phyloP scores from a whole-genome alignment of 148 eudicot genomes.

The Amaranthus hypochondriacus region DNA sequence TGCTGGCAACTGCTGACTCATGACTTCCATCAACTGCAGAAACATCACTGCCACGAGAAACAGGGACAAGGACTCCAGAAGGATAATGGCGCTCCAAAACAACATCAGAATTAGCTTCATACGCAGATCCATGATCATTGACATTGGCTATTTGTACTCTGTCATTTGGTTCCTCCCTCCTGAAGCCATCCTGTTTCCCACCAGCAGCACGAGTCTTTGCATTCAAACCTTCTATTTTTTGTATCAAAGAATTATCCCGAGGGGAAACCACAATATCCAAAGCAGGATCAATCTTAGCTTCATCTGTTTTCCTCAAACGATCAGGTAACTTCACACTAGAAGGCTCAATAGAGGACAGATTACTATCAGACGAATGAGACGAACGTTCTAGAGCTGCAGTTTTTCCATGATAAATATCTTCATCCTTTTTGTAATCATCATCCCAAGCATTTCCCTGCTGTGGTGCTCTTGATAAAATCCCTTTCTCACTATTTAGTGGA shows the following conservation, averaged over 20 bases:
- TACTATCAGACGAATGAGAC: conserved; percentile 23
- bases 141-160: conserved; percentile 29
- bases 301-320: conserved; percentile 25
- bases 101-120: conserved; percentile 30
- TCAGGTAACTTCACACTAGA: conserved; percentile 28
- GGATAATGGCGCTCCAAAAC: conserved; percentile 35
- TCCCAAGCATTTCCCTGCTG: conserved; percentile 50
- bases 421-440: conserved; percentile 37
- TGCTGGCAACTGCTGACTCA: conserved; percentile 30
- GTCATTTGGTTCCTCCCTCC: conserved; percentile 32
- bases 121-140: conserved; percentile 17
- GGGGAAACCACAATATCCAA: conserved; percentile 34
- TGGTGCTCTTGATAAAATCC: conserved; percentile 30
- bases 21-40: conserved; percentile 31
- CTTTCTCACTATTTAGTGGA: conserved; percentile 35
- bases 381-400: conserved; percentile 26
- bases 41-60: conserved; percentile 28
- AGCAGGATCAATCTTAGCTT: conserved; percentile 23
- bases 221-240: conserved; percentile 81
- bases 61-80: conserved; percentile 38
- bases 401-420: conserved; percentile 31
- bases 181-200: conserved; percentile 37
- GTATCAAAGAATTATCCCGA: conserved; percentile 54
- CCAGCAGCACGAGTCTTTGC: conserved; percentile 71
- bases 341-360: conserved; percentile 20